A percentile compares a stretch with the other conserved stretches of the same genome.
These are phyloP conservation scores for Hanseniaspora singularis DNA, from an alignment of 805 yeast species.

Conservation along the genomic window DNA sequence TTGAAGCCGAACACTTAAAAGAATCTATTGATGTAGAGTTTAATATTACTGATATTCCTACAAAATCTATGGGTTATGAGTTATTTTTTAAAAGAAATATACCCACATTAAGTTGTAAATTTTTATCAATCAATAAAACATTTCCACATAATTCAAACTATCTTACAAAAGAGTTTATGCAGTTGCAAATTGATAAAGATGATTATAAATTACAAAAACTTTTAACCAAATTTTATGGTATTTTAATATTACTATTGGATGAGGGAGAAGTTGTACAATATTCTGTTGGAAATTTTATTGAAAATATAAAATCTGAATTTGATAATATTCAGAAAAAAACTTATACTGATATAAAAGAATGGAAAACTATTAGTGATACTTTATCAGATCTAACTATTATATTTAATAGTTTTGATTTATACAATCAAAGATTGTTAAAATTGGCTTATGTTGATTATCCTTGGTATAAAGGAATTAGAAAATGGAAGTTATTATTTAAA, in stretches of 20 bases:
- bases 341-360: not conserved
- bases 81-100: slow-evolving; percentile 59
- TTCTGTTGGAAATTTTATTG: not conserved
- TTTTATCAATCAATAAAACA: slow-evolving; percentile 26
- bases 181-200: slow-evolving; percentile 38
- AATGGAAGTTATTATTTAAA: slow-evolving; percentile 46
- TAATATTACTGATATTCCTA: slow-evolving; percentile 34
- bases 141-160: slow-evolving; percentile 41
- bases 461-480: slow-evolving; percentile 55
- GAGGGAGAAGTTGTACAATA: slow-evolving; percentile 46
- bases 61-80: slow-evolving; percentile 45
- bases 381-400: slow-evolving; percentile 3
- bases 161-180: slow-evolving; percentile 49
- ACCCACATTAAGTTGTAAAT: slow-evolving; percentile 46
- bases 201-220: slow-evolving; percentile 41
- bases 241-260: slow-evolving; percentile 40
- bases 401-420: slow-evolving; percentile 32
- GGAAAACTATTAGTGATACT: not conserved
- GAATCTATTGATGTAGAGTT: slow-evolving; percentile 17
- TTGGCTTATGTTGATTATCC: slow-evolving; percentile 57
- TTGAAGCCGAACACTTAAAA: not conserved
- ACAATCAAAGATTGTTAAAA: slow-evolving; percentile 36
- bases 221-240: slow-evolving; percentile 48
- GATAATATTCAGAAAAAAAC: not conserved
- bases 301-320: not conserved